Evolutionary conservation across 2,329 filamentous ascomycete genomes (phyloP).

Genomic region (Monilinia aucupariae): DNA sequence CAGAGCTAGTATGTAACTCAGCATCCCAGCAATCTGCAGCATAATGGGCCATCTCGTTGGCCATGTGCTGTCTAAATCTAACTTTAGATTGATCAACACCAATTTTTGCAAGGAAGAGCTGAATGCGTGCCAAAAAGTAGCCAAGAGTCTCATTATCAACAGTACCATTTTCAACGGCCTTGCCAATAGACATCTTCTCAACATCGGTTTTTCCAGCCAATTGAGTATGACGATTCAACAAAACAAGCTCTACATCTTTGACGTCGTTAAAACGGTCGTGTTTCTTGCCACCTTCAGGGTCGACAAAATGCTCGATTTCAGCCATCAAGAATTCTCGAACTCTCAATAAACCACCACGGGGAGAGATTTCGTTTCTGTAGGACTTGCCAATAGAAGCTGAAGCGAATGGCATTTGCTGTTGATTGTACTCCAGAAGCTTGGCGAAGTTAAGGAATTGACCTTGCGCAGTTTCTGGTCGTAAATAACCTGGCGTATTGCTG

Average conservation of each 20-base stretch:
- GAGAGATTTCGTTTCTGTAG: slow-evolving; percentile 97
- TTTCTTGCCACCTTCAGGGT: slow-evolving; percentile 91
- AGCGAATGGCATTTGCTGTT: slow-evolving; percentile 91
- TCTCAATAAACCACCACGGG: slow-evolving; percentile 80
- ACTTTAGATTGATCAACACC: slow-evolving; percentile 84
- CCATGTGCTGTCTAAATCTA: slow-evolving; percentile 96
- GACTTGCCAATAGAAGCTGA: slow-evolving; percentile 97
- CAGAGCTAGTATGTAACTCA: slow-evolving; percentile 83
- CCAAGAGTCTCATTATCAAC: slow-evolving; percentile 98
- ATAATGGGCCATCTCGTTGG: slow-evolving; percentile 86
- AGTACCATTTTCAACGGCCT: slow-evolving; percentile 74
- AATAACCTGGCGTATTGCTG: slow-evolving; percentile 76
- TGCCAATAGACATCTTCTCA: slow-evolving; percentile 69
- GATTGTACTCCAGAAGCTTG: slow-evolving; percentile 95
- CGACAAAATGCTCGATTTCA: slow-evolving; percentile 97
- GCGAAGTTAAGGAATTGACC: slow-evolving; percentile 97
- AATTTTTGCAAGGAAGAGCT: slow-evolving; percentile 82
- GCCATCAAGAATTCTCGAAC: slow-evolving; percentile 98
- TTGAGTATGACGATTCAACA: slow-evolving; percentile 82
- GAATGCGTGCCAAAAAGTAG: slow-evolving; percentile 93
- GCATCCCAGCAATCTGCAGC: slow-evolving; percentile 97
- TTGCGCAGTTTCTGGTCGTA: slow-evolving; percentile 92
- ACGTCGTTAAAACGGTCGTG: slow-evolving; percentile 84
- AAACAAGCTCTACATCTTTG: slow-evolving; percentile 72
- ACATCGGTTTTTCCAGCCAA: slow-evolving; percentile 76